These are phyloP conservation scores for Backusella mclennaniae DNA, from an alignment of 192 early-diverging fungal species.

Conservation along the genomic window DNA sequence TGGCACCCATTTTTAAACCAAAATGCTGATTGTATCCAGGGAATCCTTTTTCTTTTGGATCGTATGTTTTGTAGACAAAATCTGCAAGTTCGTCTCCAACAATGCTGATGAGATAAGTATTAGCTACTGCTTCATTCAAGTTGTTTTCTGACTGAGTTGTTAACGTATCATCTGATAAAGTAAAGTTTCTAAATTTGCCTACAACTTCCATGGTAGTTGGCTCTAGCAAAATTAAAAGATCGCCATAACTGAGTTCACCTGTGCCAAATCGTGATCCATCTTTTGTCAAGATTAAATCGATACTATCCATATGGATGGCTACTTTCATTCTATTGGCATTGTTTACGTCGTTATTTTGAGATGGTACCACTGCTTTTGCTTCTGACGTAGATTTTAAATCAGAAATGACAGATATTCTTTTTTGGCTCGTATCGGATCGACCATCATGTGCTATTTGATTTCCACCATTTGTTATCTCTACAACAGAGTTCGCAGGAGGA, in stretches of 20 bases:
- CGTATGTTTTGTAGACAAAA: slow-evolving; percentile 72
- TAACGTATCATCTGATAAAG: slow-evolving; percentile 47
- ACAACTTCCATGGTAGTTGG: slow-evolving; percentile 42
- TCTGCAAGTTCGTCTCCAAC: slow-evolving; percentile 74
- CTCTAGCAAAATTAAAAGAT: slow-evolving; percentile 52
- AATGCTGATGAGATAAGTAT: slow-evolving; percentile 58
- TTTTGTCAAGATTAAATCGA: slow-evolving; percentile 52
- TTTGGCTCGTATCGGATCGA: background rate
- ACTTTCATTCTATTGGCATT: slow-evolving; percentile 20
- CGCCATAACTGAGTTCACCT: slow-evolving; percentile 52
- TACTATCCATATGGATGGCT: slow-evolving; percentile 28
- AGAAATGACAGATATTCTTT: background rate
- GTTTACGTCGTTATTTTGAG: background rate
- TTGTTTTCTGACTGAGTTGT: background rate
- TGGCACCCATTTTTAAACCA: slow-evolving; percentile 59
- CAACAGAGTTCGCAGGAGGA: background rate
- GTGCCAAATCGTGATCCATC: slow-evolving; percentile 61
- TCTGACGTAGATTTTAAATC: background rate
- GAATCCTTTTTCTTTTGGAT: slow-evolving; percentile 43
- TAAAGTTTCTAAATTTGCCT: slow-evolving; percentile 56
- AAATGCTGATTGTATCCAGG: slow-evolving; percentile 73
- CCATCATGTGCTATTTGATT: background rate
- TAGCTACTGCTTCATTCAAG: background rate
- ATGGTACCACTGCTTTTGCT: background rate
- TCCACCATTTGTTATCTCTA: background rate